These are phyloP conservation scores for Wickerhamiella siamensis DNA, from an alignment of 805 yeast species.

Conservation along the genomic window DNA sequence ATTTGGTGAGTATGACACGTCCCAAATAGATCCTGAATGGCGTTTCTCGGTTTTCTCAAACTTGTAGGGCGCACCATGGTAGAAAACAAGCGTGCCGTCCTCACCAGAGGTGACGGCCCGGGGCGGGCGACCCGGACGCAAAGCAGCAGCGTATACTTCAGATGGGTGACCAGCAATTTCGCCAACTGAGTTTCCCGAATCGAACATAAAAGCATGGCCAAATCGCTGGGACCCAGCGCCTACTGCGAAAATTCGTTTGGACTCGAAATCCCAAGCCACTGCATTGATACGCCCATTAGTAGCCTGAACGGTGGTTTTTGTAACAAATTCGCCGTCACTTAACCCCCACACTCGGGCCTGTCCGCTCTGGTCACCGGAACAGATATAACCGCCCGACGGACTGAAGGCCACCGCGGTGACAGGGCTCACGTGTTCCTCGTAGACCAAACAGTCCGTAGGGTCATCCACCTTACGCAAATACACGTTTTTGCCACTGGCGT, in stretches of 20 bases:
- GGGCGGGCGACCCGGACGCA: constrained; percentile 78
- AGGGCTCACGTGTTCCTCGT: constrained; percentile 49
- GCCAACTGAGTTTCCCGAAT: constrained; percentile 93
- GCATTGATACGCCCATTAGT: constrained; percentile 71
- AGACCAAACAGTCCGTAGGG: constrained; percentile 42
- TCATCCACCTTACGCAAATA: constrained; percentile 49
- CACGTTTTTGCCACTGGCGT: constrained; percentile 69
- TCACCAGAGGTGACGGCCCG: constrained; percentile 88
- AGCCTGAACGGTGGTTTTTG: constrained; percentile 71
- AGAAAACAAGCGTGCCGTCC: constrained; percentile 72
- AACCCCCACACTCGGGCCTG: constrained; percentile 67
- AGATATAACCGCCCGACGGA: constrained; percentile 80
- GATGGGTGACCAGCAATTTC: constrained; percentile 89
- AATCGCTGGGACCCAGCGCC: constrained; percentile 86
- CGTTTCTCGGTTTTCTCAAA: constrained; percentile 57
- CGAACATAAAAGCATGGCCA: constrained; percentile 89
- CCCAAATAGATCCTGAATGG: constrained; percentile 68
- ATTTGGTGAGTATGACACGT: constrained; percentile 67
- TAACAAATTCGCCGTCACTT: constrained; percentile 39
- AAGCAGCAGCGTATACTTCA: constrained; percentile 67
- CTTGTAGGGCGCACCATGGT: constrained; percentile 88
- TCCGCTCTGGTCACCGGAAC: constrained; percentile 88
- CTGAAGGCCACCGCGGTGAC: constrained; percentile 80
- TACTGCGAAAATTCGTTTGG: constrained; percentile 74
- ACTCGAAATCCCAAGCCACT: constrained; percentile 86